Evolutionary conservation across 352 stramenopile genomes (phyloP).

Genomic region (Lagenidium sp.): DNA sequence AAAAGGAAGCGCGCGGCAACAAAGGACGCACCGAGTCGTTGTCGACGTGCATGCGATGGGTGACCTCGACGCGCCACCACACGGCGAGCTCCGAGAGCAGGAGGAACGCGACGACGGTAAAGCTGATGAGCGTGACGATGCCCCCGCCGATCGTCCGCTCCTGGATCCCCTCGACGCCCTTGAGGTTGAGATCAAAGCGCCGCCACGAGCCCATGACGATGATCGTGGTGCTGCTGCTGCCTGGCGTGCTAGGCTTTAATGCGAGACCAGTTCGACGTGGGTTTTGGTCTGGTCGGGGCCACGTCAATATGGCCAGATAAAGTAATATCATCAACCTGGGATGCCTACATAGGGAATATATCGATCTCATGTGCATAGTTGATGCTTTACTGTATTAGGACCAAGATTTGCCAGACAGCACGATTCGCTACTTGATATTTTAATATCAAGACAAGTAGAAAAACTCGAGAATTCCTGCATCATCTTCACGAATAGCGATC

Average conservation of each 20-base stretch:
- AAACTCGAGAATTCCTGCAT: conserved; percentile 7
- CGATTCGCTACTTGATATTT: no score
- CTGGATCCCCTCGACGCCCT: conserved; percentile 87
- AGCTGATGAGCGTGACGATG: conserved; percentile 77
- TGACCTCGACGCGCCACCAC: conserved; percentile 79
- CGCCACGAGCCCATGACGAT: conserved; percentile 48
- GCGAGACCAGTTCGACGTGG: conserved; percentile 10
- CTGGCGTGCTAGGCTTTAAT: not conserved
- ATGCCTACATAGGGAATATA: no score
- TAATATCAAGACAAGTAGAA: conserved; percentile 11
- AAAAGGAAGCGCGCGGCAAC: no score
- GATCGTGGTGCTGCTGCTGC: not conserved
- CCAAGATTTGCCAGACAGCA: no score
- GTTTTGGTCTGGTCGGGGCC: no score
- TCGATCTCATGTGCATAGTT: no score
- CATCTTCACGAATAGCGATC: conserved; percentile 13
- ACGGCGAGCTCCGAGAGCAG: conserved; percentile 79
- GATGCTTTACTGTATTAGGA: no score
- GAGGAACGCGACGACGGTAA: conserved; percentile 56
- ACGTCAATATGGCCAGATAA: conserved; percentile 13
- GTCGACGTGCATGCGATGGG: conserved; percentile 86
- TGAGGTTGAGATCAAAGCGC: conserved; percentile 83
- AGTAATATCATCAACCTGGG: conserved; percentile 2
- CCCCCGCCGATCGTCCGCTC: conserved; percentile 79
- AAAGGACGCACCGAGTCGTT: conserved; percentile 46